phyloP scores from a whole-genome alignment of 176 grass and related monocot species.

The Hordeum marinum region DNA sequence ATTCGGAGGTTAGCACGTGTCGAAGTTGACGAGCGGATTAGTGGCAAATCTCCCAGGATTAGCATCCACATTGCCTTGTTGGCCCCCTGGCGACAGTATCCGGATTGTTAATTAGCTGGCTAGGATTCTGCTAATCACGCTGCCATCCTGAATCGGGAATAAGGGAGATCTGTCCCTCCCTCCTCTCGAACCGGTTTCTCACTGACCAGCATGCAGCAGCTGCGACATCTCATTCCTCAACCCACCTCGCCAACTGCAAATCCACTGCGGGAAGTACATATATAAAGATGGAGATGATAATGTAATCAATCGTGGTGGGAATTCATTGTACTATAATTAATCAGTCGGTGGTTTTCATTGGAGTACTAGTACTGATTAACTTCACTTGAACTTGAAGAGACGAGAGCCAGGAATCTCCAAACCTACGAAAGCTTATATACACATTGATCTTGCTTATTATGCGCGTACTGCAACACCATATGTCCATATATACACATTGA shows the following conservation, averaged over 20 bases:
- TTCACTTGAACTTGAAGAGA: constrained; percentile 29
- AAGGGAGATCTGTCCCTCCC: background rate
- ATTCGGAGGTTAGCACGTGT: constrained; percentile 23
- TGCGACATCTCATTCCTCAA: constrained; percentile 7
- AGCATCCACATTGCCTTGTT: background rate
- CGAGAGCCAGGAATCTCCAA: constrained; percentile 10
- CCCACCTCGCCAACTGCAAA: background rate
- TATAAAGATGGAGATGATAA: background rate
- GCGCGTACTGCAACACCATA: background rate
- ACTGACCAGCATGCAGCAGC: background rate
- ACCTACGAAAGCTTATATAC: constrained; percentile 6
- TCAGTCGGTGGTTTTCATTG: background rate
- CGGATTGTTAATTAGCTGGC: background rate
- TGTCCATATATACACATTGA: background rate
- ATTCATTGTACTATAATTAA: background rate
- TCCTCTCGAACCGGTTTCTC: background rate
- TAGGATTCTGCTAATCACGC: background rate
- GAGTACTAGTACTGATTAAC: background rate
- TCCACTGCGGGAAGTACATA: background rate
- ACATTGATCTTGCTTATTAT: too few species aligned
- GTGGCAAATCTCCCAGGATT: background rate
- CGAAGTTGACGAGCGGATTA: background rate
- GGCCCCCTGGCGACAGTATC: background rate
- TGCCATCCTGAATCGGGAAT: background rate
- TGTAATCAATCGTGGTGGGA: background rate